phyloP scores from a whole-genome alignment of 2,329 filamentous ascomycete species.

The Fusarium sp. region DNA sequence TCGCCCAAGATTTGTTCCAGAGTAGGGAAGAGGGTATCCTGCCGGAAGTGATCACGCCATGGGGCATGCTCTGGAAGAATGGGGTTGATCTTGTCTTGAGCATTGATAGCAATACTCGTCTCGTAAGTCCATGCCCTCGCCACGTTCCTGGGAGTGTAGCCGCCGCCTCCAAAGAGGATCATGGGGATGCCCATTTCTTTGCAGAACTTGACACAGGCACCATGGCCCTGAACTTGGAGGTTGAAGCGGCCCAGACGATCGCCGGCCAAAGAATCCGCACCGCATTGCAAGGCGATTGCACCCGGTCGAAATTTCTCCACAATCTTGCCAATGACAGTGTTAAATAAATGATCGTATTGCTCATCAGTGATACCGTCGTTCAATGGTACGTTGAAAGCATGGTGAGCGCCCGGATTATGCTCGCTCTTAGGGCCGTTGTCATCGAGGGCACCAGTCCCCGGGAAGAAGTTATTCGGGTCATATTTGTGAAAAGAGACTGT shows the following conservation, averaged over 20 bases:
- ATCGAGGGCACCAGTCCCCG: conserved; percentile 86
- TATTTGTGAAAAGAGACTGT: conserved; percentile 98
- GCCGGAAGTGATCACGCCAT: conserved; percentile 87
- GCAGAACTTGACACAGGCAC: conserved; percentile 87
- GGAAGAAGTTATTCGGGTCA: conserved; percentile 84
- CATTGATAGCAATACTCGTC: conserved; percentile 86
- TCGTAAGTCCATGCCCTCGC: conserved; percentile 97
- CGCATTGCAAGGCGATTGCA: conserved; percentile 94
- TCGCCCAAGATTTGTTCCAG: conserved; percentile 77
- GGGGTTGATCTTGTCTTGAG: conserved; percentile 72
- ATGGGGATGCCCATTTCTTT: conserved; percentile 83
- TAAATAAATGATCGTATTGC: conserved; percentile 87
- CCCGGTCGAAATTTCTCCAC: conserved; percentile 86
- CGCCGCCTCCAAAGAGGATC: conserved; percentile 91
- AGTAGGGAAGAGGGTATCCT: conserved; percentile 86
- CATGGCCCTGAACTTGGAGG: conserved; percentile 93
- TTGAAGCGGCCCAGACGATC: conserved; percentile 96
- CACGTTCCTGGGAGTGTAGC: conserved; percentile 96
- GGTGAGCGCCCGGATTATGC: conserved; percentile 86
- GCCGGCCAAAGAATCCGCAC: conserved; percentile 91
- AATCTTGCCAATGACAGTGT: conserved; percentile 78
- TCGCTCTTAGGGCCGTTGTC: conserved; percentile 85
- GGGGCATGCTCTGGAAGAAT: conserved; percentile 82
- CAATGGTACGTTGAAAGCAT: conserved; percentile 88
- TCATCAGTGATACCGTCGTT: conserved; percentile 91